phyloP scores from a whole-genome alignment of 768 basidiomycete genomes.

The Mycena haematopus region DNA sequence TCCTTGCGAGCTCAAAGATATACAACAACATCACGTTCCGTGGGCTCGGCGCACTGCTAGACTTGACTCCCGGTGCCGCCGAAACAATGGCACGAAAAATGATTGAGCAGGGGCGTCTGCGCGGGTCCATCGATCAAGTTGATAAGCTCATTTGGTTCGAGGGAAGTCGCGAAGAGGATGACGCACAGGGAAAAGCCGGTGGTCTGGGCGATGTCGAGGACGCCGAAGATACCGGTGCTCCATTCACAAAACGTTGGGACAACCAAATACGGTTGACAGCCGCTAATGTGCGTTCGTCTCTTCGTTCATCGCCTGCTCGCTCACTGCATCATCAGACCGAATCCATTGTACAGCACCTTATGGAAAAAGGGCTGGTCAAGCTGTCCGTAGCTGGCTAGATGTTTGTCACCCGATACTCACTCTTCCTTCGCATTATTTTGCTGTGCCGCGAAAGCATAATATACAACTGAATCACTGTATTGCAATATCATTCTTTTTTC shows the following conservation, averaged over 20 bases:
- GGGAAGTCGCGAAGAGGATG: slow-evolving; percentile 83
- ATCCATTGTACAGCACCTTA: slow-evolving; percentile 83
- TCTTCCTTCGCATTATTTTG: background rate
- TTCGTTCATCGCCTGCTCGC: background rate
- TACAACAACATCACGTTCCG: slow-evolving; percentile 97
- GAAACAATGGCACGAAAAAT: slow-evolving; percentile 98
- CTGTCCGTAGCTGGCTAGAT: slow-evolving; percentile 34
- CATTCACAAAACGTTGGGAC: slow-evolving; percentile 96
- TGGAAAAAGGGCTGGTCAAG: slow-evolving; percentile 71
- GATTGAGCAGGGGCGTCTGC: slow-evolving; percentile 96
- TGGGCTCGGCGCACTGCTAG: slow-evolving; percentile 90
- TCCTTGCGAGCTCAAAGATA: slow-evolving; percentile 94
- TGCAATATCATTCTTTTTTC: slow-evolving; percentile 65
- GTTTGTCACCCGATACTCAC: background rate
- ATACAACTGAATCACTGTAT: slow-evolving; percentile 38
- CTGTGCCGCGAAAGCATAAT: slow-evolving; percentile 25
- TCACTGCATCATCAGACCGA: slow-evolving; percentile 63
- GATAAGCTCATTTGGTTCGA: slow-evolving; percentile 96
- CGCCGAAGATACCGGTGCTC: slow-evolving; percentile 86
- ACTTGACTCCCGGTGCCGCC: slow-evolving; percentile 89
- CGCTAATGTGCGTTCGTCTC: slow-evolving; percentile 67
- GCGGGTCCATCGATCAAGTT: slow-evolving; percentile 95
- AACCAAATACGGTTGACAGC: slow-evolving; percentile 89
- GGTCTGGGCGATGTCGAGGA: slow-evolving; percentile 90
- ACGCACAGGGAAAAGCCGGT: slow-evolving; percentile 93